Percentiles rank a stretch among this genome's conserved stretches.
Evolutionary conservation across 208 protist species (phyloP).

Genomic region (Blastocrithidia nonstop): DNA sequence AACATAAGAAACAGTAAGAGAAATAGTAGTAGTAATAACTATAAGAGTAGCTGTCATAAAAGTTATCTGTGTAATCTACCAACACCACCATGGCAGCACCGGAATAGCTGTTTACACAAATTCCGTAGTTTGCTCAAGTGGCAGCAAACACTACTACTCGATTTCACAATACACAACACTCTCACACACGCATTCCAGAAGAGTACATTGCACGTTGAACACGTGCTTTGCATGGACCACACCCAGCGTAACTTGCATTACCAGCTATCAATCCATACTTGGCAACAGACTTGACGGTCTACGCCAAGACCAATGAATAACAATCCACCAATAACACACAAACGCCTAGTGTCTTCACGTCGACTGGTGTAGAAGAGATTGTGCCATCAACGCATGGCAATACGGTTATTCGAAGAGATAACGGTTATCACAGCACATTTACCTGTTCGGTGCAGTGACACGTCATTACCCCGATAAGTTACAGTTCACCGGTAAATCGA

Average conservation of each 20-base stretch:
- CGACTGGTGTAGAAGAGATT: constrained; percentile 8
- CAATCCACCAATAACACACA: background rate
- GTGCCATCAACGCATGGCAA: constrained; percentile 18
- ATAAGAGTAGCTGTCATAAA: background rate
- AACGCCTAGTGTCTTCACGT: background rate
- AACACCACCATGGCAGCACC: no score
- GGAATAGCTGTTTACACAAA: constrained; percentile 18
- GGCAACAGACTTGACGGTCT: constrained; percentile 48
- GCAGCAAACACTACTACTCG: constrained; percentile 11
- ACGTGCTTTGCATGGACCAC: constrained; percentile 8
- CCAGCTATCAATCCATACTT: constrained; percentile 50
- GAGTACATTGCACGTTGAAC: constrained; percentile 24
- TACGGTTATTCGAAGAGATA: constrained; percentile 24
- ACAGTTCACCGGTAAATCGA: constrained; percentile 18
- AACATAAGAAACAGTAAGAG: no score
- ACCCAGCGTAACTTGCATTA: constrained; percentile 10
- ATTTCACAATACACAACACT: constrained; percentile 20
- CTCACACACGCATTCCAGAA: constrained; percentile 13
- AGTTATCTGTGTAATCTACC: no score
- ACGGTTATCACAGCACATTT: constrained; percentile 32
- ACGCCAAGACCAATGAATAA: constrained; percentile 4
- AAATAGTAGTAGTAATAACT: background rate
- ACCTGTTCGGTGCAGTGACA: constrained; percentile 24
- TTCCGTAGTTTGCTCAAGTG: constrained; percentile 36
- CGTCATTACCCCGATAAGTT: constrained; percentile 28